Base-by-base conservation (phyloP, 108 stramenopile genomes). In the Cyclotella sp. region DNA sequence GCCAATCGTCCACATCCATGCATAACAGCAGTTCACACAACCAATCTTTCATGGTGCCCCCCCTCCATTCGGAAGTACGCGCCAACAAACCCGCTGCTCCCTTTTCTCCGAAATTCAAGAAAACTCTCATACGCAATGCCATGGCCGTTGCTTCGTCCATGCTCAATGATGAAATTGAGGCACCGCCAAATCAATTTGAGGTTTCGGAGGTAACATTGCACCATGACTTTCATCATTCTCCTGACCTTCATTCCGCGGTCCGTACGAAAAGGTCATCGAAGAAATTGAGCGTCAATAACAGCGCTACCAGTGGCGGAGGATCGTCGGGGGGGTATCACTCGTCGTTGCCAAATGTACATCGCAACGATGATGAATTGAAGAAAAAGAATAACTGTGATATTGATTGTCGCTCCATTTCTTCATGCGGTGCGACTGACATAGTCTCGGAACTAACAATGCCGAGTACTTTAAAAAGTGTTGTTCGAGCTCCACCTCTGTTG, bases 51-150 rank as follows among this genome's bases (percentile, higher is more conserved):
- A 42, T 62, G 13, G 61, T 41, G 14, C 61, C 61, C 8, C 61
- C 61, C 8, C 18, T 62, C 22, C 41, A 62, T 62, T 62, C 61
- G 15, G 7, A 62, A 62, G 41, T 42, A 62, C 61, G 61, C 8
- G 34, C 61, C 34, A 62, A 62, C 19, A 62, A 26, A 26, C 61
- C 61, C 28, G 15, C 41, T 0, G 0, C 16, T 13, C n/a, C 61
- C 11, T 15, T 62, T 62, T 15, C 61, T 16, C 61, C 61, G 9
- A 62, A 41, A 62, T 62, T 30, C 2, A 41, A 39, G 26, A 62
- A 34, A 40, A 16, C 40, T 3, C 15, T 62, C 5, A 18, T 62
- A 9, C 61, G 61, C 8, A 62, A 18, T 62, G 55, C 55, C 19
- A 12, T 57, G 55, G 24, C 55, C 12, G 21, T 22, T 26, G 19